phyloP scores from a whole-genome alignment of 345 rosid species.

The Brassica nigra region DNA sequence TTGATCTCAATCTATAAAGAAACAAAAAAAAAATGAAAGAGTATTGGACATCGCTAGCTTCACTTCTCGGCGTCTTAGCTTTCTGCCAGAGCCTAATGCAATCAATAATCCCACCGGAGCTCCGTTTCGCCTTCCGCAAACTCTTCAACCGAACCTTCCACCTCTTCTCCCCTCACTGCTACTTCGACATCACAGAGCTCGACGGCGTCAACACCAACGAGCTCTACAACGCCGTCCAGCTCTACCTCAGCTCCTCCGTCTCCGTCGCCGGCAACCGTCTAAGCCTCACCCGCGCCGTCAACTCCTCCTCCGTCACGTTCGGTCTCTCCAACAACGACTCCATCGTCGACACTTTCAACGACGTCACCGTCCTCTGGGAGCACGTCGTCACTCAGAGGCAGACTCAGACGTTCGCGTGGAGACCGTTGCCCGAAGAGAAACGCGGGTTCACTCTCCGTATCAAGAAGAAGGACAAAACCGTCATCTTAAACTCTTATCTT shows the following conservation, averaged over 20 bases:
- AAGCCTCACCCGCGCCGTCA: conserved; percentile 83
- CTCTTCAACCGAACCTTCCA: conserved; percentile 54
- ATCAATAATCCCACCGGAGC: conserved; percentile 77
- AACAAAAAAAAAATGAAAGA: conserved; percentile 52
- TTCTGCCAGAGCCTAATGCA: conserved; percentile 76
- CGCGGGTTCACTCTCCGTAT: conserved; percentile 82
- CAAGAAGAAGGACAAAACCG: conserved; percentile 61
- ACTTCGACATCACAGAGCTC: conserved; percentile 91
- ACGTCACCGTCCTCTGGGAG: conserved; percentile 75
- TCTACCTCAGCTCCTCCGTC: conserved; percentile 75
- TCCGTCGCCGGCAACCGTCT: conserved; percentile 76
- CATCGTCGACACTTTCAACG: conserved; percentile 63
- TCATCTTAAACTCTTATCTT: conserved; percentile 63
- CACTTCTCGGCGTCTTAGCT: conserved; percentile 82
- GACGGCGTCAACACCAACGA: conserved; percentile 99
- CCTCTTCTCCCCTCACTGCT: conserved; percentile 64
- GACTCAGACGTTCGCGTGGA: conserved; percentile 85
- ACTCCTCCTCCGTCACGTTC: conserved; percentile 84
- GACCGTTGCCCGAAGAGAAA: conserved; percentile 91
- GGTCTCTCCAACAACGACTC: conserved; percentile 81
- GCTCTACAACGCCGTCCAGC: conserved; percentile 96
- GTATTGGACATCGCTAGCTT: conserved; percentile 78
- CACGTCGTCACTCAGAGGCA: conserved; percentile 85
- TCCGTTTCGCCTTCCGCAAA: conserved; percentile 70
- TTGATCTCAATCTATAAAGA: too few relatives aligned